These are phyloP conservation scores for Dryadomyces quercivorus DNA, from an alignment of 2,329 filamentous ascomycete species.

Conservation along the genomic window DNA sequence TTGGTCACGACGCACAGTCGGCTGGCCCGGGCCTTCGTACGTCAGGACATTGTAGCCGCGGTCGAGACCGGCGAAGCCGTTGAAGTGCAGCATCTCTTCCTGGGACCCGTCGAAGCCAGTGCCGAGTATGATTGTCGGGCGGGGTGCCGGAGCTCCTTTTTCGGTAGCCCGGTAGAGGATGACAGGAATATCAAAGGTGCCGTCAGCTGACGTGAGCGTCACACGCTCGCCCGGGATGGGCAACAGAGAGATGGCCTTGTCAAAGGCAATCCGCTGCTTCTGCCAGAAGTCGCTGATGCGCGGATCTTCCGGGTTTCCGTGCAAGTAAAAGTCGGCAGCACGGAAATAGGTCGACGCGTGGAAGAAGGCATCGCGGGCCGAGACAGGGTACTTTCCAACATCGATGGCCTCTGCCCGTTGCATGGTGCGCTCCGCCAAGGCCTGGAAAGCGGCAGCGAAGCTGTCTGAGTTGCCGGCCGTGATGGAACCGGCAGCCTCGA, in stretches of 20 bases:
- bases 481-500: constrained; percentile 18
- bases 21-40: constrained; percentile 35
- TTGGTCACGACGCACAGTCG: constrained; percentile 26
- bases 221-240: constrained; percentile 23
- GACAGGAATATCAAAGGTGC: constrained; percentile 10
- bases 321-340: constrained; percentile 27
- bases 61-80: constrained; percentile 18
- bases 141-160: constrained; percentile 8
- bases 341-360: constrained; percentile 29
- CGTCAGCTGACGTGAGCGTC: constrained; percentile 16
- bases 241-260: constrained; percentile 24
- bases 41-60: constrained; percentile 30
- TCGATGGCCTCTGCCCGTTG: constrained; percentile 9
- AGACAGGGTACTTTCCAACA: constrained; percentile 10
- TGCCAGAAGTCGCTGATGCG: constrained; percentile 26
- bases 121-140: constrained; percentile 23
- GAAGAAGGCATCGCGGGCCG: constrained; percentile 21
- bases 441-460: constrained; percentile 14
- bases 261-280: constrained; percentile 22
- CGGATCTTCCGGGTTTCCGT: constrained; percentile 26
- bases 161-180: constrained; percentile 9
- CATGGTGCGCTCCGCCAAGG: constrained; percentile 14
- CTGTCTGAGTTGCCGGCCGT: constrained; percentile 14
- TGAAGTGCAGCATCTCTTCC: constrained; percentile 23
- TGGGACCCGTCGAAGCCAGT: constrained; percentile 24